Percentiles rank a stretch among this genome's conserved stretches.
Conservation (phyloP, 176 grass and related monocot genomes). For the Oryza officinalis region DNA sequence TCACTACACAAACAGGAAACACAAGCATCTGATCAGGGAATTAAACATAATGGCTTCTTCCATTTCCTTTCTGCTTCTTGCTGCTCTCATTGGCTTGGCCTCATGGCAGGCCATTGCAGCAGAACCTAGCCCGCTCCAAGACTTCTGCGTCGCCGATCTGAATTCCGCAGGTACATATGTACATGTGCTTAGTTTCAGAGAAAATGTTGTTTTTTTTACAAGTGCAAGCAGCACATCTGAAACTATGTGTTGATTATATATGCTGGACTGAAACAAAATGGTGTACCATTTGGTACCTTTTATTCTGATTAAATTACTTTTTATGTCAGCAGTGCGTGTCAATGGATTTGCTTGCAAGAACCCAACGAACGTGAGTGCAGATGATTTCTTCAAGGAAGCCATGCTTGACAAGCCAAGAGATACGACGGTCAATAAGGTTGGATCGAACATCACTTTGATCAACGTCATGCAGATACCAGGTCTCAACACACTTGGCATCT, state of each 20-base stretch:
- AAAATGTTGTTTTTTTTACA: background rate
- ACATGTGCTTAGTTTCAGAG: background rate
- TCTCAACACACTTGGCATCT: conserved; percentile 27
- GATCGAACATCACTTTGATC: conserved; percentile 19
- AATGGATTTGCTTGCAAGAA: conserved; percentile 43
- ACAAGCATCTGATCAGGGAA: too few species aligned
- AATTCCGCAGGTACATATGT: background rate
- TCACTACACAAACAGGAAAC: too few species aligned
- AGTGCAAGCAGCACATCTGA: background rate
- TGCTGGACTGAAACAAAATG: too few species aligned
- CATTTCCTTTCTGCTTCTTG: background rate
- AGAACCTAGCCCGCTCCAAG: conserved; percentile 20
- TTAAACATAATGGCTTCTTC: background rate
- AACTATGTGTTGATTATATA: too few species aligned
- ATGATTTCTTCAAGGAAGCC: conserved; percentile 32
- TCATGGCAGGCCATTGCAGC: conserved; percentile 4
- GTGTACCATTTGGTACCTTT: too few species aligned
- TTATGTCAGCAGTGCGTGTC: background rate
- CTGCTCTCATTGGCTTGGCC: background rate
- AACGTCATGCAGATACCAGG: background rate
- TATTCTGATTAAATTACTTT: too few species aligned
- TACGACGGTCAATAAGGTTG: conserved; percentile 17
- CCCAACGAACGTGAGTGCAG: background rate
- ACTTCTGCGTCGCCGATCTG: conserved; percentile 17
- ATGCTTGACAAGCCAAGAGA: conserved; percentile 8